phyloP scores from a whole-genome alignment of 805 yeast genomes.

The Suhomyces kilbournensis region DNA sequence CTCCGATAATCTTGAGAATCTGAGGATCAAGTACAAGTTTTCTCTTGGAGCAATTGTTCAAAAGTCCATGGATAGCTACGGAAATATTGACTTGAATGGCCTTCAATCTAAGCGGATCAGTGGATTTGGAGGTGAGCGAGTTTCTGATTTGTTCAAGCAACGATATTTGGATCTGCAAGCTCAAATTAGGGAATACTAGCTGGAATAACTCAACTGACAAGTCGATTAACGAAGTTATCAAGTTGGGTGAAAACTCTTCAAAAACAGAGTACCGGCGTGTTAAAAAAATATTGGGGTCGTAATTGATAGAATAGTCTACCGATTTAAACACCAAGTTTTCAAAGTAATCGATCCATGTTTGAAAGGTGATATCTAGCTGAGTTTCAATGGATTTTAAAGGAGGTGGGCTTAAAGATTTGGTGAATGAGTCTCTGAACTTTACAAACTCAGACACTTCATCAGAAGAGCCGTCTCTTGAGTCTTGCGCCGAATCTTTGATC shows the following conservation, averaged over 20 bases:
- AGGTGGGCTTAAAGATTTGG: conserved; percentile 8
- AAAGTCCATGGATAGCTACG: conserved; percentile 58
- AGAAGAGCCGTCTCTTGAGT: conserved; percentile 6
- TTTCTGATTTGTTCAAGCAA: conserved; percentile 77
- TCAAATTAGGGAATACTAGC: conserved; percentile 63
- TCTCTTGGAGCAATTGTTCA: conserved; percentile 21
- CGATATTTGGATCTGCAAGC: conserved; percentile 80
- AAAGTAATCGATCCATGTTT: conserved; percentile 31
- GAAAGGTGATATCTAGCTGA: conserved; percentile 16
- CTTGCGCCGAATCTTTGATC: conserved; percentile 17
- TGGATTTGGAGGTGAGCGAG: conserved; percentile 35
- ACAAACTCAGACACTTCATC: conserved; percentile 10
- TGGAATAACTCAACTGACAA: conserved; percentile 75
- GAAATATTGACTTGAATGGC: conserved; percentile 63
- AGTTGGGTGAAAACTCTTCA: conserved; percentile 22
- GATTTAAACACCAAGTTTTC: conserved; percentile 23
- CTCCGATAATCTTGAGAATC: conserved; percentile 45
- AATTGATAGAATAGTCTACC: conserved; percentile 25
- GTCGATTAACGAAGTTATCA: conserved; percentile 56
- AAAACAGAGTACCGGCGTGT: conserved; percentile 23
- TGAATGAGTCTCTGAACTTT: conserved; percentile 11
- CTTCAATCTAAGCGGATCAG: conserved; percentile 30
- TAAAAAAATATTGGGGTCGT: conserved; percentile 31
- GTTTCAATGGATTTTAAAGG: conserved; percentile 20
- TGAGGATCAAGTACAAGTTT: conserved; percentile 24